Evolutionary conservation across 345 rosid species (phyloP), one percentile per base, ranked within the genome.

Genomic region (Populus deltoides): DNA sequence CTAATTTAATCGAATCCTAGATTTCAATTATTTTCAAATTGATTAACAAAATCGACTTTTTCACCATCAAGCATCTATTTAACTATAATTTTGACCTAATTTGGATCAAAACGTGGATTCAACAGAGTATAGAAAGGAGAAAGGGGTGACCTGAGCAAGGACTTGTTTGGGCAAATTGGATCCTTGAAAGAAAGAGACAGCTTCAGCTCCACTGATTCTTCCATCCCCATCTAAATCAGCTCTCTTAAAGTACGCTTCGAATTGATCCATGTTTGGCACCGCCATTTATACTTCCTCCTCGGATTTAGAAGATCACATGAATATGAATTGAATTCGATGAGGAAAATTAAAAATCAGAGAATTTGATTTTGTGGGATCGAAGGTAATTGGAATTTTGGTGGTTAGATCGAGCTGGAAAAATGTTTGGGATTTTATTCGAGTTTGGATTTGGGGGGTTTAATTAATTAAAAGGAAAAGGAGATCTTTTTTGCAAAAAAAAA

Each of bases 141-240:
- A 38, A 65, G 51, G 22, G 65, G 18, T 55, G 75, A 90, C 99
- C 97, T 95, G 97, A 76, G 97, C 98, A 74, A 96, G 98, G 75
- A 92, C 97, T 83, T 85, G 92, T 81, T 92, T 84, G 81, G 98
- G 83, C 81, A 96, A 88, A 82, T 89, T 90, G 81, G 98, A 89
- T 83, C 97, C 98, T 84, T 96, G 94, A 55, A 96, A 93, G 87
- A 96, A 93, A 27, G 87, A 81, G 8, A 93, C 93, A 83, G 97
- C 99, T 86, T 96, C 99, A 79, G 87, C 87, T 73, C 97, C 99
- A 85, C 92, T 93, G 86, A 93, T 91, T 88, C 90, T 83, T 35
- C 97, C 99, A 82, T 93, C 98, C 74, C 98, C 94, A 43, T 96
- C 97, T 82, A 96, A 90, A 93, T 93, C 99, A 70, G 99, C 99